Evolutionary conservation across 2,329 filamentous ascomycete genomes (phyloP).

Genomic region (Cytospora piceicola): DNA sequence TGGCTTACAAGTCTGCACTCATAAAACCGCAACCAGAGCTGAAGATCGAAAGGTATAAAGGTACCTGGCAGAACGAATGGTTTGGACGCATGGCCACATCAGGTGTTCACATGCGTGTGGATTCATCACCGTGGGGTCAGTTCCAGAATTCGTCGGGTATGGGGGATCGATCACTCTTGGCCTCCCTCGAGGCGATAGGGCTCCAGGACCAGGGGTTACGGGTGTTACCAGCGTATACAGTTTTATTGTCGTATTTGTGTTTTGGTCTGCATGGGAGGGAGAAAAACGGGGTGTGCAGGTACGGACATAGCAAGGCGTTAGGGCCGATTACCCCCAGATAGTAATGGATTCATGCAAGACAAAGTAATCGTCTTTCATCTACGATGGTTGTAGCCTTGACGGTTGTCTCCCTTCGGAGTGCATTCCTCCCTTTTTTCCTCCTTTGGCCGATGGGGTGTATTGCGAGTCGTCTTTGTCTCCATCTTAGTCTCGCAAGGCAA

Average conservation of each 20-base stretch:
- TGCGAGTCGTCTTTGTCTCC: not conserved
- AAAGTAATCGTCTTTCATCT: not conserved
- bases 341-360: constrained; percentile 1
- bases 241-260: not conserved
- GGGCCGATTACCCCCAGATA: not conserved
- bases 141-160: not conserved
- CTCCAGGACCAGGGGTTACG: not conserved
- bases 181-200: not conserved
- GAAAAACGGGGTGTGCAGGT: not conserved
- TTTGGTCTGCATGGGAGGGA: constrained; percentile 1
- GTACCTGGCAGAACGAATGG: not conserved
- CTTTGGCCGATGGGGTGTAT: too few relatives aligned
- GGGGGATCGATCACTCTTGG: not conserved
- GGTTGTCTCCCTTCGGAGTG: too few relatives aligned
- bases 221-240: not conserved
- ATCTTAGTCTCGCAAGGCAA: not conserved
- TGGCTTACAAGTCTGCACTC: not conserved
- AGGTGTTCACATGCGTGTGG: not conserved
- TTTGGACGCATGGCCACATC: not conserved
- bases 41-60: not conserved
- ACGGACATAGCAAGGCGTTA: constrained; percentile 22
- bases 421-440: not conserved
- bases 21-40: not conserved
- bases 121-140: not conserved
- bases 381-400: too few relatives aligned